Evolutionary conservation across 208 protist species (phyloP), one percentile per base, ranked within the genome.

Genomic region (Trypanosomatidae sp.): DNA sequence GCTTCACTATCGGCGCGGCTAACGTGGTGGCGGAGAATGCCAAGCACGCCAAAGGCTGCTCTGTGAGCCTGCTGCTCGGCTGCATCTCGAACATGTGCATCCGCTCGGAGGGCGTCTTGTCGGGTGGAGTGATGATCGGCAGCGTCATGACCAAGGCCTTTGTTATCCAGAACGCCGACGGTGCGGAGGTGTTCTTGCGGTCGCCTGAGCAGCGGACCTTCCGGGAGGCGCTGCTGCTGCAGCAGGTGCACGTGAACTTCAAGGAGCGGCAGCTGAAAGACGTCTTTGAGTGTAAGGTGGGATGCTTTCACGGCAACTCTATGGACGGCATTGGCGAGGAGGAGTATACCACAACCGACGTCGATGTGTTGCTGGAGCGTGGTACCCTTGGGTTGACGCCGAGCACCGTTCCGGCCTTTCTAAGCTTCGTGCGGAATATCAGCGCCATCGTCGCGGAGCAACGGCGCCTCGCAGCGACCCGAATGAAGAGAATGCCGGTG

Each of bases 181-280:
- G 71, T 50, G 47, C 47, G 5, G 39, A 59, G 9, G 60, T 71
- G 4, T 89, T 92, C 53, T 28, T 84, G 58, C 87, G 92, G 1
- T 93, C 92, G 6, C 71, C 80, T 8, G 80, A 85, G 44, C 79
- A 80, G 49, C 89, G 89, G 17, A 95, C 90, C 36, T 91, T 95
- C 50, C 90, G 92, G 15, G 71, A 69, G 46, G 64, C 78, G 49
- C 33, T 91, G 17, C 60, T 85, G 9, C 74, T 92, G 56, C 74
- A 88, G 58, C 70, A 88, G 52, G 74, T 93, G 33, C 79, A 89
- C 66, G 85, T 86, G 17, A 76, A 80, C 39, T 90, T 94, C 73
- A 97, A 97, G 81, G 89, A 97, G 84, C 87, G 92, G n/a, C 89
- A 95, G 73, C 73, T 97, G 62, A 87, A 84, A 69, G 92, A 97